Conservation (phyloP, 805 yeast species). For the Candida succiphila region DNA sequence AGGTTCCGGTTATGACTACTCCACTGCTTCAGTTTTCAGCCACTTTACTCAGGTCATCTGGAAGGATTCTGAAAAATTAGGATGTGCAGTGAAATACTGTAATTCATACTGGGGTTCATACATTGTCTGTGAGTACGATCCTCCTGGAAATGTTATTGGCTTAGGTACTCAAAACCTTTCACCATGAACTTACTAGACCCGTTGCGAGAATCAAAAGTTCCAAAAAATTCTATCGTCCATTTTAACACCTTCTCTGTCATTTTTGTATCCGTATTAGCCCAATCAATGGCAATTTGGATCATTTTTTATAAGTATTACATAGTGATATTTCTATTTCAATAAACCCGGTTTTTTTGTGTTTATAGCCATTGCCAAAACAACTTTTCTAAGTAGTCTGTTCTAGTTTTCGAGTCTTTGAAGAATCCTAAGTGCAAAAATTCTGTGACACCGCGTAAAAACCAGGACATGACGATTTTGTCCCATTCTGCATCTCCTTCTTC, state of each 20-base stretch:
- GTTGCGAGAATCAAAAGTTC: neutral
- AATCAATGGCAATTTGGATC: neutral
- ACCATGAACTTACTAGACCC: constrained; percentile 6
- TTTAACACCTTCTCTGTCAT: neutral
- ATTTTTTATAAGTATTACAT: neutral
- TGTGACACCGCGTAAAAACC: constrained; percentile 67
- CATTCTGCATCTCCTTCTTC: constrained; percentile 33
- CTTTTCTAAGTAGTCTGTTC: constrained; percentile 61
- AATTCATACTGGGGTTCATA: constrained; percentile 35
- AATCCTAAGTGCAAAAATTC: constrained; percentile 67
- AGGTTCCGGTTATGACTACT: constrained; percentile 39
- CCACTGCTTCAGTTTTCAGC: constrained; percentile 34
- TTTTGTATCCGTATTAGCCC: neutral
- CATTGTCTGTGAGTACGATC: constrained; percentile 63
- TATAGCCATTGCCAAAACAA: constrained; percentile 60
- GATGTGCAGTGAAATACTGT: constrained; percentile 67
- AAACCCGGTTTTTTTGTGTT: no score
- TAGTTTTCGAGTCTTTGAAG: constrained; percentile 48
- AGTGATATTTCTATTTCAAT: neutral
- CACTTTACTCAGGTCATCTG: constrained; percentile 81
- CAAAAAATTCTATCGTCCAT: no score
- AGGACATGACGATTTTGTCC: constrained; percentile 54
- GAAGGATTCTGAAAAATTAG: constrained; percentile 50
- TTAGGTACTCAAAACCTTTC: constrained; percentile 26
- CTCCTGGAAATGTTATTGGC: constrained; percentile 64